Evolutionary conservation across 2,329 filamentous ascomycete genomes (phyloP), one percentile per base, ranked within the genome.

Genomic region (Phyllosticta paracitricarpa): DNA sequence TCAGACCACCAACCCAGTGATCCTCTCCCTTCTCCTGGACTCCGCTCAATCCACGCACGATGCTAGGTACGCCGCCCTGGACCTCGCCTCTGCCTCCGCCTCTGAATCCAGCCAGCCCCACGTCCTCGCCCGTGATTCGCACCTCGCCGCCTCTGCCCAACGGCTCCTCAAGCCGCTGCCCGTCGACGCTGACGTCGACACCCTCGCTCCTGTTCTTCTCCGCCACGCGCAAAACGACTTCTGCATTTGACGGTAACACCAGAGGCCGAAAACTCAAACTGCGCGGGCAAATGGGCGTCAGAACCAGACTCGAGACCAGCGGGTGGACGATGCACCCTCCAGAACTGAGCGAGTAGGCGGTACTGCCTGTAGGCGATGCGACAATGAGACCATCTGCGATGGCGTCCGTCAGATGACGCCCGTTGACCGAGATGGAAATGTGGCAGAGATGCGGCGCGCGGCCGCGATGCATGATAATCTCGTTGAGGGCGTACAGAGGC

Each of bases 331-430:
- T 97, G 67, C 88, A 89, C 0, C 94, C 94, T 2, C 94, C 94
- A 2, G 88, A 89, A 65, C 89, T 94, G n/a, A 99, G 81, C 63
- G 89, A 94, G 77, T 99, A 99, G 0, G 94, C 94, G 0, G 94
- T 99, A 51, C 89, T 95, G 2, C 94, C 94, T 0, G 94, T 99
- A 0, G 94, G 94, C 0, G 93, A 97, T 65, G 89, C 91, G 62
- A 97, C 86, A 54, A 97, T 88, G 73, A 99, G 95, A 57, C 94
- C 94, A 72, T 99, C 94, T 1, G 92, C 93, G 12, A 96, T 92
- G 0, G 91, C 93, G 72, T 96, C 91, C 1, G 94, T 99, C 54
- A 99, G 79, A 68, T 94, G 95, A 60, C 91, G 86, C 35, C 89
- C 88, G 68, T 92, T 92, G 63, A 97, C 88, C 69, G 86, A 94